Evolutionary conservation across 192 early-diverging fungal species (phyloP).

Genomic region (Polychytrium aggregatum): DNA sequence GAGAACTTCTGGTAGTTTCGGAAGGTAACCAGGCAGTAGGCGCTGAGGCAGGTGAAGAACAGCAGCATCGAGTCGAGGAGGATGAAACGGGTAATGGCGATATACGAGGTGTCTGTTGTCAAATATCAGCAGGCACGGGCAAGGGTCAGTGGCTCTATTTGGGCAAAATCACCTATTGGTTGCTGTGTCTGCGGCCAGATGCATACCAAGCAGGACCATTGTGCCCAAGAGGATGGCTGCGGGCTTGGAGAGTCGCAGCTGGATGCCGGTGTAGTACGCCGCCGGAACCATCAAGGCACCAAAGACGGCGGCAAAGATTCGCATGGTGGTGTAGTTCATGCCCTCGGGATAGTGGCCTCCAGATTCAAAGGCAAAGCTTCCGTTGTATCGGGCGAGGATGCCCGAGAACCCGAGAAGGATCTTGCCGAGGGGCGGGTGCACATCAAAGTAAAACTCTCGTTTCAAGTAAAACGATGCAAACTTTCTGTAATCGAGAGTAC

Average conservation of each 20-base stretch:
- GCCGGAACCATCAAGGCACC: constrained; percentile 80
- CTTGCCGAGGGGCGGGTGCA: constrained; percentile 96
- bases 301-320: constrained; percentile 77
- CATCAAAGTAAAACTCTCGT: constrained; percentile 90
- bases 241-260: constrained; percentile 55
- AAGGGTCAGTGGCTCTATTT: background rate
- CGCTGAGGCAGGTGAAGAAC: constrained; percentile 65
- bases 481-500: no score
- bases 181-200: background rate
- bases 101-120: constrained; percentile 51
- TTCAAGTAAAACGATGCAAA: constrained; percentile 93
- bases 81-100: constrained; percentile 80
- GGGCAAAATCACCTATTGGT: background rate
- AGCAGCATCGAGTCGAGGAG: constrained; percentile 92
- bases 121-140: constrained; percentile 1
- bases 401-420: constrained; percentile 86
- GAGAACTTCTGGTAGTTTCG: constrained; percentile 51
- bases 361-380: constrained; percentile 74
- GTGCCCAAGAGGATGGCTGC: constrained; percentile 63
- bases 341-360: constrained; percentile 64
- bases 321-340: constrained; percentile 81
- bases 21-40: constrained; percentile 61
- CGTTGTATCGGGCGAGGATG: constrained; percentile 72
- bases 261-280: constrained; percentile 75
- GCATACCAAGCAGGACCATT: constrained; percentile 68